A percentile compares a stretch with the other conserved stretches of the same genome.
Evolutionary conservation across 1,284 basidiomycete genomes (phyloP).

Genomic region (Moniliella sp.): DNA sequence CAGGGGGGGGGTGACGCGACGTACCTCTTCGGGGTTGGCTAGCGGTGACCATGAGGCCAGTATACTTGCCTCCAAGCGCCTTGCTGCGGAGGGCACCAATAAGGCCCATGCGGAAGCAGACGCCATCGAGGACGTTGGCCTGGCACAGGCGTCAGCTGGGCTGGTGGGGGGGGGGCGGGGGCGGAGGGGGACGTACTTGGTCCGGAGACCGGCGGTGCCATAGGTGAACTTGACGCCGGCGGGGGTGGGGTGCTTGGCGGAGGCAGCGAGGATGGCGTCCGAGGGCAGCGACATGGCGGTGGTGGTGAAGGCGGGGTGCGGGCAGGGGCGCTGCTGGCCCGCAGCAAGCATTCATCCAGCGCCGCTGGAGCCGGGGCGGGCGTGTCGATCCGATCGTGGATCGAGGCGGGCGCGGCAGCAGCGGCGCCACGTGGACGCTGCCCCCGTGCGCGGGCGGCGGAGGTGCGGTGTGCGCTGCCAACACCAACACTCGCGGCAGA

Average conservation of each 20-base stretch:
- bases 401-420: too few relatives aligned
- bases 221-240: slow-evolving; percentile 47
- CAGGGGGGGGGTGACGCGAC: not conserved
- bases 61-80: slow-evolving; percentile 63
- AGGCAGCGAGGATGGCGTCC: slow-evolving; percentile 5
- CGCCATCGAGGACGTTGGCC: slow-evolving; percentile 61
- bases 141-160: slow-evolving; percentile 6
- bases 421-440: too few relatives aligned
- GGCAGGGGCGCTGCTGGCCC: too few relatives aligned
- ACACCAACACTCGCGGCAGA: too few relatives aligned
- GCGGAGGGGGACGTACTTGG: slow-evolving; percentile 43
- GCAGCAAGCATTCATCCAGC: too few relatives aligned
- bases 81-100: slow-evolving; percentile 76
- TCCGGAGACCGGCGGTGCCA: slow-evolving; percentile 86
- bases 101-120: slow-evolving; percentile 75
- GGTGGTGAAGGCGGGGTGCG: too few relatives aligned
- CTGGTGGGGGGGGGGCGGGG: too few relatives aligned
- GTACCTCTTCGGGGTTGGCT: slow-evolving; percentile 84
- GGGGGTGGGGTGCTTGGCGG: slow-evolving; percentile 36
- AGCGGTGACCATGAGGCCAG: slow-evolving; percentile 96
- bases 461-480: too few relatives aligned
- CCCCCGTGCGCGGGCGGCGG: too few relatives aligned
- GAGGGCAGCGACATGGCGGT: too few relatives aligned
- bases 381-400: too few relatives aligned
- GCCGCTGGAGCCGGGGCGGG: too few relatives aligned